These are phyloP conservation scores for Picea sitchensis DNA, from an alignment of 75 land plant species.

Conservation along the genomic window DNA sequence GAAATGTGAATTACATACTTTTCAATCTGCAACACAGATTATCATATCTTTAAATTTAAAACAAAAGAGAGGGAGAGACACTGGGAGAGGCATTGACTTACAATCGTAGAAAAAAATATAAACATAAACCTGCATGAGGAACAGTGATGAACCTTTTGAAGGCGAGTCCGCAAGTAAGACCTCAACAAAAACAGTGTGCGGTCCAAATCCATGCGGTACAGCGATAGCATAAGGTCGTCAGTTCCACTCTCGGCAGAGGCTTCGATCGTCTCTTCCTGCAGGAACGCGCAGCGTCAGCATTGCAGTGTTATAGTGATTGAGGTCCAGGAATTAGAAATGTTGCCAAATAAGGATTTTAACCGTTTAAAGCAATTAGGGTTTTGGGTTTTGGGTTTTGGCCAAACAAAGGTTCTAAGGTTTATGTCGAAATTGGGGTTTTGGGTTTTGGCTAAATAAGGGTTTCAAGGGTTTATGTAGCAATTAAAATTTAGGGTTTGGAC, in stretches of 20 bases:
- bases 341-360: neutral
- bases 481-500: no score
- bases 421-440: no score
- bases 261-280: conserved; percentile 78
- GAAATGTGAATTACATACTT: conserved; percentile 68
- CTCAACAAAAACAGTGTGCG: conserved; percentile 73
- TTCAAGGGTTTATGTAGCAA: no score
- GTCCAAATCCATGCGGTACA: conserved; percentile 93
- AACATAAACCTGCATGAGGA: neutral
- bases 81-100: neutral
- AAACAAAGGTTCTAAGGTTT: no score
- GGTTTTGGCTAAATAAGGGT: no score
- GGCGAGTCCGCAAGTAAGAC: conserved; percentile 81
- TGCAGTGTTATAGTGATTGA: neutral
- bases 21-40: conserved; percentile 59
- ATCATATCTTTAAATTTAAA: conserved; percentile 1
- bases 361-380: neutral
- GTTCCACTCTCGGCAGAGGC: conserved; percentile 39
- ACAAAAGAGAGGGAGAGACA: neutral
- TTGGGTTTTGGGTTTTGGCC: no score
- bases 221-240: conserved; percentile 76
- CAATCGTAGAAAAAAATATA: neutral
- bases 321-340: no score
- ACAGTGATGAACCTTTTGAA: conserved; percentile 59
- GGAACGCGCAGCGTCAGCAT: neutral